Conservation (phyloP, 306 rosid species). For the Quercus rubra region DNA sequence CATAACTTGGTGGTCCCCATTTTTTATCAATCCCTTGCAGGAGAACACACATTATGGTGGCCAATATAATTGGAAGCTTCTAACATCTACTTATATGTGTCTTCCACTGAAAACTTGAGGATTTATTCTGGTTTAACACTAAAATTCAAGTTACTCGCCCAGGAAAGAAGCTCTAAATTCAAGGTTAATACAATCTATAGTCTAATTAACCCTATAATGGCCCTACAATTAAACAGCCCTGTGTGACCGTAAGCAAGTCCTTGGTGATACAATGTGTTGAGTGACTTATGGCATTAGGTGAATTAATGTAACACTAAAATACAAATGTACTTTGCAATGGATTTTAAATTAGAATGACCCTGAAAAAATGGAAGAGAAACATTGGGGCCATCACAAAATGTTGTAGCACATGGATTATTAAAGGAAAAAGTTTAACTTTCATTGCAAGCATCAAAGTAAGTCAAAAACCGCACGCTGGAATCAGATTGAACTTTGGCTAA, state of each 20-base stretch:
- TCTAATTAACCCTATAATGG: background rate
- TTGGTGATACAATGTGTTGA: background rate
- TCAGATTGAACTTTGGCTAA: constrained; percentile 1
- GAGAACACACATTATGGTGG: constrained; percentile 12
- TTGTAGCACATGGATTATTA: background rate
- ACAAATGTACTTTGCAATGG: background rate
- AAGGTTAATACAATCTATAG: background rate
- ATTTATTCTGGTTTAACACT: background rate
- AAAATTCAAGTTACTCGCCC: background rate
- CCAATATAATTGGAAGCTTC: constrained; percentile 1
- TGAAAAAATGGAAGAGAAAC: background rate
- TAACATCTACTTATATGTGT: constrained; percentile 6
- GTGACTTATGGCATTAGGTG: background rate
- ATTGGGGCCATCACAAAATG: background rate
- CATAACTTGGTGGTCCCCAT: constrained; percentile 42
- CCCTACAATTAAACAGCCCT: background rate
- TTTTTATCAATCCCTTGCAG: constrained; percentile 19
- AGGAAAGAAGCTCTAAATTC: background rate
- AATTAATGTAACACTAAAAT: background rate
- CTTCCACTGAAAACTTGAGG: background rate
- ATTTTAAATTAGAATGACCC: background rate
- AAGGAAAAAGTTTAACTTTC: background rate
- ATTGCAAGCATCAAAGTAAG: constrained; percentile 4
- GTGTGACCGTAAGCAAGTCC: background rate
- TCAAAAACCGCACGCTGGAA: background rate